Base-by-base conservation (phyloP, 2,329 filamentous ascomycete species). In the Trichothecium roseum region DNA sequence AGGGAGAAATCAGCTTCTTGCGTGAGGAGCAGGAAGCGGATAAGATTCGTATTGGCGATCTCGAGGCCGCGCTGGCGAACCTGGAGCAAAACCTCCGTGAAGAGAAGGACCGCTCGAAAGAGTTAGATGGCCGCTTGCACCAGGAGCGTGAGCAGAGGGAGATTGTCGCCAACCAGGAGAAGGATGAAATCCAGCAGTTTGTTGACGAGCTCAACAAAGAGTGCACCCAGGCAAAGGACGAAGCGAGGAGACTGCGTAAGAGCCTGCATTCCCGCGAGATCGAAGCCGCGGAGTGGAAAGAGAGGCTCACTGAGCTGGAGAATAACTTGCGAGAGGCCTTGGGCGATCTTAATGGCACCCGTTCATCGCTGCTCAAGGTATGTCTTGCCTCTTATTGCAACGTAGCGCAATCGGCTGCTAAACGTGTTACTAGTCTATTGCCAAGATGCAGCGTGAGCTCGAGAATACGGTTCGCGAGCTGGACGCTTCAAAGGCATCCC, bases 21-120 rank as follows among this genome's bases (percentile, higher is more conserved):
- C 80, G 91, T 2, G 91, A 98, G 54, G 91, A 98, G 63, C 91
- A 98, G 57, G 91, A 98, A 59, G 77, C 75, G 14, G 91, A 98
- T 65, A 98, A 98, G 69, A 94, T 98, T 54, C 88, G 87, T 59
- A 96, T 98, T 49, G 86, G 89, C 27, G 87, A 96, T 51, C 68
- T 96, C 7, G 88, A 96, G 52, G 84, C 85, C 8, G 78, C 81
- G 12, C 63, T 95, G 27, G 83, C 84, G 48, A 81, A 77, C 38
- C 73, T 78, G n/a, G 83, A 93, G 54, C 77, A 86, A 50, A 75
- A 67, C 33, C 64, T 94, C n/a, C 75, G 82, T 38, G 87, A 91
- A 35, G 87, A 94, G 56, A 83, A 81, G 56, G 88, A 95, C 41
- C 78, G 76, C 32, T 68, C 71, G 14, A 69, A 66, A 49, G 83